Base-by-base conservation (phyloP, 2,329 filamentous ascomycete species). In the Botryotinia narcissicola region DNA sequence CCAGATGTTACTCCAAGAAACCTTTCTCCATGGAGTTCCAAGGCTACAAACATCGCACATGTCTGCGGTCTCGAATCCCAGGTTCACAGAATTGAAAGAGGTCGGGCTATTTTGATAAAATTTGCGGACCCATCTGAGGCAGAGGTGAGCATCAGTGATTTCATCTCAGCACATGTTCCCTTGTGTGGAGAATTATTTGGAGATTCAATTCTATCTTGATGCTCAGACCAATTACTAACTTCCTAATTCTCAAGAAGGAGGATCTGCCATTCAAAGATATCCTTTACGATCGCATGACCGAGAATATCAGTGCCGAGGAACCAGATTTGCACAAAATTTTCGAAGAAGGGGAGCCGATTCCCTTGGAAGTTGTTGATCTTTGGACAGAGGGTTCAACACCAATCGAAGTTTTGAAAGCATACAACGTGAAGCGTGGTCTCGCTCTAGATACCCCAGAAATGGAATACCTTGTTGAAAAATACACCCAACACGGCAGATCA, bases 11-110 rank as follows among this genome's bases (percentile, higher is more conserved):
- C 88, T 64, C 95, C 95, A 32, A 89, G 95, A 77, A 92, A 93
- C 79, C 95, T 97, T 78, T 98, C 95, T 59, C 96, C 96, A 81
- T 99, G 96, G 96, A 98, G 94, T 83, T 97, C 95, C 73, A 95
- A 98, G 83, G 95, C 95, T 42, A 97, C 95, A 64, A 95, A 91
- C 81, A 98, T 98, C 82, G 92, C 95, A 71, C 91, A 96, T 77
- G 95, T 98, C 46, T 98, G 95, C 81, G 95, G 93, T 40, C 85
- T 98, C 74, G 89, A 90, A 78, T 85, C 87, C 60, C 83, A 89
- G 71, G 87, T 92, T 44, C 88, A 91, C 80, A 91, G 95, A 73
- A 93, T 98, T 77, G 96, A 99, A 84, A 90, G 94, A 78, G 96
- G 95, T 70, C 89, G 96, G 79, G 88, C 92, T 78, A 87, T 98